Base-by-base conservation (phyloP, 805 yeast genomes). In the Ogataea nakhonphanomensis region DNA sequence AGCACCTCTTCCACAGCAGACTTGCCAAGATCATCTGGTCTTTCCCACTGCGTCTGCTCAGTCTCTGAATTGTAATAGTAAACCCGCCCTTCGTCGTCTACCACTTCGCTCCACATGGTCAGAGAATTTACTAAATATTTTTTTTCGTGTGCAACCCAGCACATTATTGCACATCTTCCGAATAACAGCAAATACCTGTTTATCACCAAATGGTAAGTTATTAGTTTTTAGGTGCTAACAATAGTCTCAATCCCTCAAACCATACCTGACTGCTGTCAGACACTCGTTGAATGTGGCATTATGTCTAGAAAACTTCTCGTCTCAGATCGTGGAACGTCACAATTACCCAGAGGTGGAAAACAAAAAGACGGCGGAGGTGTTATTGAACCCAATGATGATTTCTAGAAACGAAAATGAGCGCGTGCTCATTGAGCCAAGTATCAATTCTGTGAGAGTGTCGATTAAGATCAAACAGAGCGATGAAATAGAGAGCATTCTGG, bases 341-440 rank as follows among this genome's bases (percentile, higher is more conserved):
- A 93, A 91, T 67, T 78, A 91, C 51, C 99, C 99, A 4, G 99
- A 93, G 63, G 84, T 93, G 37, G 99, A 93, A 64, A 90, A 85
- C 26, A 73, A 71, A 53, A 83, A 85, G 57, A 79, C 93, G 45
- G 82, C 84, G 10, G 96, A 89, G 62, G 82, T 90, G 41, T 66
- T 93, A 46, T 72, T 91, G 57, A 89, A 90, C 57, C 93, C 96
- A 27, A 82, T 93, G 79, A 77, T 81, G 48, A 81, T 93, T 49
- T 83, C 96, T 1, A 79, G 99, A 65, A 93, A 93, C 59, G 97
- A 91, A 60, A 83, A 87, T 58, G 99, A 93, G 64, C 78, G 79
- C 59, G 95, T 93, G 17, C 67, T 93, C 49, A 93, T 93, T 53
- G 99, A 93, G 62, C 89, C 97, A 9, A 83, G 95, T 48, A 83